Evolutionary conservation across 306 rosid species (phyloP).

Genomic region (Ziziphus jujuba): DNA sequence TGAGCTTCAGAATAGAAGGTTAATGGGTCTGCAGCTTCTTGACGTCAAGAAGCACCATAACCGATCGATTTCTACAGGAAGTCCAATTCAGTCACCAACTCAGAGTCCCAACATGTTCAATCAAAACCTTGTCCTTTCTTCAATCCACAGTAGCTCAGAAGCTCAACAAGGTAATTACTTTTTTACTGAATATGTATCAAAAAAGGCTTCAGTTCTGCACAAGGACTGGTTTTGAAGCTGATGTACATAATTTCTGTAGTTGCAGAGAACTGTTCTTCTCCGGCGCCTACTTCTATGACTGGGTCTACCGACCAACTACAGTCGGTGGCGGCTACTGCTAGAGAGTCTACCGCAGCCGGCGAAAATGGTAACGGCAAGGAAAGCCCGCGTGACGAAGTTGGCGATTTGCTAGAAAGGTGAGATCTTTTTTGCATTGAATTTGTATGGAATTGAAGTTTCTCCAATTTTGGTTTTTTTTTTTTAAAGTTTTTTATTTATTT

Average conservation of each 20-base stretch:
- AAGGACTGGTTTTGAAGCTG: too few relatives aligned
- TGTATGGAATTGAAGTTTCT: slow-evolving; percentile 25
- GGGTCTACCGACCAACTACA: slow-evolving; percentile 29
- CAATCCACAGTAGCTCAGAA: slow-evolving; percentile 54
- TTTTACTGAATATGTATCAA: background rate
- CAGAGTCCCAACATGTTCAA: slow-evolving; percentile 60
- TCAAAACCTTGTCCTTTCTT: slow-evolving; percentile 46
- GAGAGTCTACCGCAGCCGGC: slow-evolving; percentile 39
- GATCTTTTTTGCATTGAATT: slow-evolving; percentile 20
- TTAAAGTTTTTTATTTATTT: too few relatives aligned
- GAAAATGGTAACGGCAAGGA: slow-evolving; percentile 47
- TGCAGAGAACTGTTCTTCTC: slow-evolving; percentile 53
- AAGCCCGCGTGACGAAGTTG: slow-evolving; percentile 47
- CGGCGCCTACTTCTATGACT: slow-evolving; percentile 27
- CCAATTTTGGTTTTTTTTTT: slow-evolving; percentile 3
- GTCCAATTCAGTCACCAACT: slow-evolving; percentile 74
- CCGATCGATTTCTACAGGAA: slow-evolving; percentile 60
- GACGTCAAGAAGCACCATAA: slow-evolving; percentile 88
- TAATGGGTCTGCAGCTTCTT: slow-evolving; percentile 88
- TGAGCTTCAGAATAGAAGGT: slow-evolving; percentile 81
- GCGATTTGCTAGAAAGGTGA: slow-evolving; percentile 74
- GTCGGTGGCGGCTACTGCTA: slow-evolving; percentile 15
- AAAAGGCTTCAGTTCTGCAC: too few relatives aligned
- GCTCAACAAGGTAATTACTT: slow-evolving; percentile 47
- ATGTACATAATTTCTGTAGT: background rate